Evolutionary conservation across 1,139 yeast genomes (phyloP).

Genomic region (Zygotorulaspora mrakii): DNA sequence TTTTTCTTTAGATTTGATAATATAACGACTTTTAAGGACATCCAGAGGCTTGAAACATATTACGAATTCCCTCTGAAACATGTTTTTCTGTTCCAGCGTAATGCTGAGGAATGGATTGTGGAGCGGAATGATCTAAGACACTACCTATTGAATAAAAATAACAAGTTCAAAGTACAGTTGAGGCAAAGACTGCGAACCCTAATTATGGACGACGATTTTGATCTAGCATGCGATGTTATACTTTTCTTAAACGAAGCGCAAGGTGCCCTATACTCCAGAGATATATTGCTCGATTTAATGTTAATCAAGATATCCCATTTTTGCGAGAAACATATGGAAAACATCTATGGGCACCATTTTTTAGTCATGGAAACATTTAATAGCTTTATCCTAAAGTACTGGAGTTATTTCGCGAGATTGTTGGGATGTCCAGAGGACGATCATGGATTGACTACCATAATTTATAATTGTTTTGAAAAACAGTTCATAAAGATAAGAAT

Average conservation of each 20-base stretch:
- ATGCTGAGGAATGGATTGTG: conserved; percentile 17
- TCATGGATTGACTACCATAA: conserved; percentile 37
- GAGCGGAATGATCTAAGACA: conserved; percentile 28
- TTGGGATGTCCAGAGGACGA: conserved; percentile 28
- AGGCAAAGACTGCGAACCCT: conserved; percentile 15
- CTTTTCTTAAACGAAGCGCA: conserved; percentile 29
- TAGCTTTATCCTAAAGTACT: conserved; percentile 25
- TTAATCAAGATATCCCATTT: conserved; percentile 42
- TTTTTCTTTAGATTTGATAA: conserved; percentile 20
- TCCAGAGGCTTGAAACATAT: conserved; percentile 24
- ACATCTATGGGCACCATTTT: conserved; percentile 41
- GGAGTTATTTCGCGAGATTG: conserved; percentile 26
- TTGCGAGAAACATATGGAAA: conserved; percentile 40
- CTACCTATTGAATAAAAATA: conserved; percentile 26
- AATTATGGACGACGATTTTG: conserved; percentile 31
- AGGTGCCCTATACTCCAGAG: conserved; percentile 20
- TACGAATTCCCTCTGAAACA: conserved; percentile 29
- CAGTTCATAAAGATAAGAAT: conserved; percentile 45
- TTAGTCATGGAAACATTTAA: conserved; percentile 40
- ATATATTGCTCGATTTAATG: conserved; percentile 43
- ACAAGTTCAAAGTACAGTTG: conserved; percentile 17
- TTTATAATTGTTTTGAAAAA: conserved; percentile 29
- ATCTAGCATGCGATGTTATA: conserved; percentile 21
- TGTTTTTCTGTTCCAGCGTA: conserved; percentile 16
- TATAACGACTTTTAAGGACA: conserved; percentile 23